phyloP scores from a whole-genome alignment of 2,329 filamentous ascomycete genomes.

The Fusarium coicis region DNA sequence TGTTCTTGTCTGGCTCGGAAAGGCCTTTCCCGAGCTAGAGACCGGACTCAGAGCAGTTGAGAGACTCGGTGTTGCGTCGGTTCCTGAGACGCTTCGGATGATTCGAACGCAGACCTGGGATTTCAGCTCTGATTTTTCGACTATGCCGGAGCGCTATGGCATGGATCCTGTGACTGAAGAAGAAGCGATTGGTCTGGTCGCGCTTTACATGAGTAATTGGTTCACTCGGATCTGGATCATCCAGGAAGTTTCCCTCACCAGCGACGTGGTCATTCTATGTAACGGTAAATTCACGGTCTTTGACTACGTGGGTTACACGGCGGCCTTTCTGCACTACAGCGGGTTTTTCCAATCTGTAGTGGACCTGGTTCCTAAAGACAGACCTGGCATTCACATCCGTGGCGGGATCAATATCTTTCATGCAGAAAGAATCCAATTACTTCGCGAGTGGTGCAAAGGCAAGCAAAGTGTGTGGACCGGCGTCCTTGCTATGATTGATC shows the following conservation, averaged over 20 bases:
- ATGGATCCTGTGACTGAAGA: background rate
- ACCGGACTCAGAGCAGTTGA: background rate
- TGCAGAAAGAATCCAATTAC: background rate
- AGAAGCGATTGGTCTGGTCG: background rate
- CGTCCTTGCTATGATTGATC: background rate
- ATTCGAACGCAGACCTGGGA: background rate
- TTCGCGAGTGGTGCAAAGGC: conserved; percentile 12
- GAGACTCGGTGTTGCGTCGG: background rate
- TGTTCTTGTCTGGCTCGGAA: conserved; percentile 9
- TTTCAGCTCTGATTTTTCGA: background rate
- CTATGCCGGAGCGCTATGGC: background rate
- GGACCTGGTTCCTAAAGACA: background rate
- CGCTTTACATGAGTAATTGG: background rate
- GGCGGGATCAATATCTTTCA: background rate
- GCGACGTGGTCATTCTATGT: background rate
- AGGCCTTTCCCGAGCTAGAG: background rate
- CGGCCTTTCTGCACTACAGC: conserved; percentile 1
- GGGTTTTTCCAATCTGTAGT: background rate
- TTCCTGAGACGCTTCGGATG: background rate
- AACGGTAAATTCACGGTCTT: background rate
- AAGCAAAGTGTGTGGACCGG: background rate
- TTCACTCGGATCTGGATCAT: background rate
- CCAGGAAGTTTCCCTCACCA: background rate
- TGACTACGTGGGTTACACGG: background rate
- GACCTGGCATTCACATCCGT: background rate